Percentiles rank a stretch among this genome's conserved stretches.
These are phyloP conservation scores for Xerocomellus amylosporus DNA, from an alignment of 768 basidiomycete genomes.

Conservation along the genomic window DNA sequence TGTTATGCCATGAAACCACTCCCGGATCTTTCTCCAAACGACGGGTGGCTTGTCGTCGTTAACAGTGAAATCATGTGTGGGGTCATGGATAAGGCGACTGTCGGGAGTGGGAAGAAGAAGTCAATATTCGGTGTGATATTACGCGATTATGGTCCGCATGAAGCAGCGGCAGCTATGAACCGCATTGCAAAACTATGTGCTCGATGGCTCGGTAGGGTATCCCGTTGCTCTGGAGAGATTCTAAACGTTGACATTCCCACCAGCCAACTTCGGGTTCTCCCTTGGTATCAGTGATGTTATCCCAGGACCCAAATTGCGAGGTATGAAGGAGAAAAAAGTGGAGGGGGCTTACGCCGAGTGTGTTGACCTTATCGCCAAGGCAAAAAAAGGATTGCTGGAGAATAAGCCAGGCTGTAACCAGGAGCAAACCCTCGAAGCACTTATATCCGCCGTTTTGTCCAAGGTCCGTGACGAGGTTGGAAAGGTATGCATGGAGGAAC, in stretches of 20 bases:
- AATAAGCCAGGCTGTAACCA: slow-evolving; percentile 98
- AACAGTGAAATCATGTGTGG: slow-evolving; percentile 99
- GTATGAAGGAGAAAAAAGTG: slow-evolving; percentile 81
- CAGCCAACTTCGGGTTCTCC: slow-evolving; percentile 96
- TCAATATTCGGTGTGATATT: slow-evolving; percentile 98
- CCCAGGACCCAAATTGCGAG: slow-evolving; percentile 80
- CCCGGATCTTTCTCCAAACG: slow-evolving; percentile 90
- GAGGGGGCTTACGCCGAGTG: slow-evolving; percentile 88
- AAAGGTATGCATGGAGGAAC: slow-evolving; percentile 95
- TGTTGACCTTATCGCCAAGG: slow-evolving; percentile 79
- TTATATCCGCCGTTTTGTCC: slow-evolving; percentile 89
- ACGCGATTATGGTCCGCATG: slow-evolving; percentile 93
- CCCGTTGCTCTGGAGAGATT: not conserved
- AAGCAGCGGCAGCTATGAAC: slow-evolving; percentile 94
- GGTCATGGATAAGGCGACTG: slow-evolving; percentile 97
- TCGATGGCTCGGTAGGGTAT: slow-evolving; percentile 77
- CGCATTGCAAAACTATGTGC: slow-evolving; percentile 93
- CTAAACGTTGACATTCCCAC: slow-evolving; percentile 3
- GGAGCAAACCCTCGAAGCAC: slow-evolving; percentile 95
- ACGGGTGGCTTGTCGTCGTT: slow-evolving; percentile 94
- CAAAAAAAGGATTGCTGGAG: slow-evolving; percentile 88
- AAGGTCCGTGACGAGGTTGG: slow-evolving; percentile 96
- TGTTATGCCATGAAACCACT: slow-evolving; percentile 66
- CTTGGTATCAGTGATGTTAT: slow-evolving; percentile 99
- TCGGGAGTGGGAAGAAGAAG: slow-evolving; percentile 98